Evolutionary conservation across 768 basidiomycete genomes (phyloP), one percentile per base, ranked within the genome.

Genomic region (Glaciozyma martinii): DNA sequence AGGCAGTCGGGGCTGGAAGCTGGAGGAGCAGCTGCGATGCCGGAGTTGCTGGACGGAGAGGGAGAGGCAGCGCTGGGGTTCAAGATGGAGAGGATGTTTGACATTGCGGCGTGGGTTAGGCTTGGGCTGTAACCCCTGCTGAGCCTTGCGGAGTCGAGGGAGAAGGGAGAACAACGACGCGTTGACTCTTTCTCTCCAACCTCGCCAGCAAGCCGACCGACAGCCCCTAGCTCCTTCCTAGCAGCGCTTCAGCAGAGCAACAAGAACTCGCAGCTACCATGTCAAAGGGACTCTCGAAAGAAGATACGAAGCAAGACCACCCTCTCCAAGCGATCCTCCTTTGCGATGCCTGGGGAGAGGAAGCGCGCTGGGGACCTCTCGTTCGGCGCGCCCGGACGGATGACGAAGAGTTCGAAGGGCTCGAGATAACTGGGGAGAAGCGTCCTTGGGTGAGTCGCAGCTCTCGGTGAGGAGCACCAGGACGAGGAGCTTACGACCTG

Each of bases 321-420:
- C 84, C 89, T 25, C 80, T 98, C 0, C 93, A 98, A 74, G 94
- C 94, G 23, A 88, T 98, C 62, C 85, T 99, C 52, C 85, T 99
- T 49, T 91, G 94, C 16, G 94, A 99, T 76, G 33, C 65, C 8
- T 74, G 67, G 59, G 67, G 65, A 29, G 66, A 68, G 27, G 68
- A 68, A 46, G 56, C 46, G 15, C 71, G 71, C 19, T 74, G 70
- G 67, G 73, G 71, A 3, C 65, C 67, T 1, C 57, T 74, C 18
- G 64, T 74, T 19, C 40, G 70, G 46, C 61, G 72, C 50, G 61
- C 53, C 9, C 37, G 59, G 30, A 66, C 71, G 7, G 67, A 72
- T 30, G 73, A 70, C 59, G 68, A 71, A 25, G 71, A 69, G 42
- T 65, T 50, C 53, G 67, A 69, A 10, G 65, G 64, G 12, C 55